A percentile compares a stretch with the other conserved stretches of the same genome.
phyloP scores from a whole-genome alignment of 768 basidiomycete species.

The Collybiopsis confluens region DNA sequence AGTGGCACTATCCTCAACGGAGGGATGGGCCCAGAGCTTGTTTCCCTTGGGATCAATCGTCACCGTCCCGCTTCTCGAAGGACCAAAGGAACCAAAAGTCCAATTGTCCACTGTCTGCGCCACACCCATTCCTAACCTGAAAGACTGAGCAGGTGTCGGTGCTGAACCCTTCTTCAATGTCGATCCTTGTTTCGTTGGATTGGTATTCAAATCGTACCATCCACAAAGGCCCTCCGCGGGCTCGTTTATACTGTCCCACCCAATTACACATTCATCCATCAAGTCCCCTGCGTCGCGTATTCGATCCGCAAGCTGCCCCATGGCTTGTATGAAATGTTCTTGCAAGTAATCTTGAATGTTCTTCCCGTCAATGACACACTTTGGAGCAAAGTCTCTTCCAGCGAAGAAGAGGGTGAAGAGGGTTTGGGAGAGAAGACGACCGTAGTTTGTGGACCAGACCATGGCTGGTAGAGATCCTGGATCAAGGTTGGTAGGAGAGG shows the following conservation, averaged over 20 bases:
- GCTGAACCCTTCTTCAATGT: constrained; percentile 82
- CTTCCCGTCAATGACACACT: constrained; percentile 83
- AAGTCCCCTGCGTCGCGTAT: constrained; percentile 73
- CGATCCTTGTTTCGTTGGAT: constrained; percentile 64
- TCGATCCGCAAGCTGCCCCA: constrained; percentile 70
- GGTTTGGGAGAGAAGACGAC: constrained; percentile 81
- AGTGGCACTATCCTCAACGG: constrained; percentile 48
- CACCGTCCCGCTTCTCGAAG: constrained; percentile 65
- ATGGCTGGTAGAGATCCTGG: constrained; percentile 83
- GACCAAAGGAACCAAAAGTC: constrained; percentile 77
- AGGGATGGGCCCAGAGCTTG: constrained; percentile 71
- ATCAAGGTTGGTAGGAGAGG: constrained; percentile 55
- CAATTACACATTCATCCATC: constrained; percentile 84
- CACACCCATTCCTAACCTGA: constrained; percentile 86
- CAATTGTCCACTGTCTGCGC: constrained; percentile 79
- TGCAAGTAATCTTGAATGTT: constrained; percentile 92
- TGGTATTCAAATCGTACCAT: constrained; percentile 61
- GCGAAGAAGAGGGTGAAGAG: constrained; percentile 95
- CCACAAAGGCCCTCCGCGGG: constrained; percentile 78
- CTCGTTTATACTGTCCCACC: constrained; percentile 97
- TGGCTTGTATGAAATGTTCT: constrained; percentile 69
- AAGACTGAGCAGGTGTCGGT: constrained; percentile 80
- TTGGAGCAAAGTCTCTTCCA: constrained; percentile 83
- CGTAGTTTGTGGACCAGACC: constrained; percentile 88
- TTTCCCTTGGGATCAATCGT: constrained; percentile 82